Conservation (phyloP, 495 filamentous ascomycete genomes). For the Penicillium malachiteum region DNA sequence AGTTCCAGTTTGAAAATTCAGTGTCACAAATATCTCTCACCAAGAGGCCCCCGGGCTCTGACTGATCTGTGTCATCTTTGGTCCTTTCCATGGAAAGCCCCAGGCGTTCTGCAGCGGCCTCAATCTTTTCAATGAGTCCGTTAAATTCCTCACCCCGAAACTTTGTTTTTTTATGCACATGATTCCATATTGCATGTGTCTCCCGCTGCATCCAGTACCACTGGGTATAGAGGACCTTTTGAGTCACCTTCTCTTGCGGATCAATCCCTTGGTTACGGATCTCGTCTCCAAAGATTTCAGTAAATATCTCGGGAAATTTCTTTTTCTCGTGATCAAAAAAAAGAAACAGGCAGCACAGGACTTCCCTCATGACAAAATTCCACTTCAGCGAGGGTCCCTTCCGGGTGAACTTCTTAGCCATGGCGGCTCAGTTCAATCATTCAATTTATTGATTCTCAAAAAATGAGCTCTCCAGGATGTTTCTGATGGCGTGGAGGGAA, state of each 20-base stretch:
- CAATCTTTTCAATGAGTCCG: slow-evolving; percentile 15
- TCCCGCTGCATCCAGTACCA: slow-evolving; percentile 21
- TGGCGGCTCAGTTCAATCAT: not conserved
- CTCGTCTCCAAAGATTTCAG: slow-evolving; percentile 14
- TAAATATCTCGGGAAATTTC: slow-evolving; percentile 23
- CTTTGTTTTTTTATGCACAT: slow-evolving; percentile 20
- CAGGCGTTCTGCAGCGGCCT: slow-evolving; percentile 9
- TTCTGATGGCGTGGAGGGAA: not conserved
- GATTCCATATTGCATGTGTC: slow-evolving; percentile 18
- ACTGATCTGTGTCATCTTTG: slow-evolving; percentile 14
- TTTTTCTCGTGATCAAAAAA: slow-evolving; percentile 20
- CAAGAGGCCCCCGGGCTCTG: not conserved
- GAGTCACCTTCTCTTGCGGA: slow-evolving; percentile 1
- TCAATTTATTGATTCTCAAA: too few relatives aligned
- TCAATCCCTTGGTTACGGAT: slow-evolving; percentile 21
- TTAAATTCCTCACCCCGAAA: slow-evolving; percentile 4
- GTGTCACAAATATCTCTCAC: not conserved
- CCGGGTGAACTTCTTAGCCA: not conserved
- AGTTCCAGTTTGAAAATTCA: not conserved
- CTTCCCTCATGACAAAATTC: slow-evolving; percentile 13
- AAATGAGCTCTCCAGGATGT: too few relatives aligned
- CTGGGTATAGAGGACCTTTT: slow-evolving; percentile 15
- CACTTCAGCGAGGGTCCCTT: not conserved
- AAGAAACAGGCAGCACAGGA: slow-evolving; percentile 29
- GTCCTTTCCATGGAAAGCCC: slow-evolving; percentile 9